Conservation (phyloP, 1,139 yeast genomes). For the Diutina catenulata region DNA sequence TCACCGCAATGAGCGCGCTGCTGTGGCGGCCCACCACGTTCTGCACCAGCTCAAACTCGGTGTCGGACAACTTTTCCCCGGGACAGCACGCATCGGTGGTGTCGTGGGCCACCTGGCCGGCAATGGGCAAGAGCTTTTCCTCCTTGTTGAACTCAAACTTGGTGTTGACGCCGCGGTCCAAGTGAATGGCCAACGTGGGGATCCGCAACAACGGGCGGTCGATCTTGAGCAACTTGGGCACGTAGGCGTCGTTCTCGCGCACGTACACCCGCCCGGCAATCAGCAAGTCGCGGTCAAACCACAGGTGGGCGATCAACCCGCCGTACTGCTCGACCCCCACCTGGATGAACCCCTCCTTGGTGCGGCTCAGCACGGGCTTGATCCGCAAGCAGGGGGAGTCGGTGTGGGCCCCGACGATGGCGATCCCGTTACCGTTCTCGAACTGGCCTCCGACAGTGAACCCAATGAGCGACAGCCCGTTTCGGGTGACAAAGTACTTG, state of each 20-base stretch:
- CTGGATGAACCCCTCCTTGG: constrained; percentile 69
- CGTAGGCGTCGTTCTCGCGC: constrained; percentile 31
- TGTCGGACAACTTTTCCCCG: constrained; percentile 35
- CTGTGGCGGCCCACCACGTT: constrained; percentile 67
- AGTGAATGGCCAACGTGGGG: constrained; percentile 91
- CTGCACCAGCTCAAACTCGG: constrained; percentile 55
- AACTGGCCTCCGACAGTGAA: constrained; percentile 70
- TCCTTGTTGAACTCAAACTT: constrained; percentile 89
- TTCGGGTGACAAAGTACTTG: constrained; percentile 74
- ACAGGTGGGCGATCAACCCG: constrained; percentile 85
- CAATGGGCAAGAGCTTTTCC: constrained; percentile 75
- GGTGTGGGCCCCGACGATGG: constrained; percentile 90
- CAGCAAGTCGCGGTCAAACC: constrained; percentile 90
- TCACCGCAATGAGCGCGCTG: constrained; percentile 49
- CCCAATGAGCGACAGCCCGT: constrained; percentile 80
- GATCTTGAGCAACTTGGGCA: constrained; percentile 64
- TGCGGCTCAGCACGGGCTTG: constrained; percentile 76
- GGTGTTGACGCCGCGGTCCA: constrained; percentile 62
- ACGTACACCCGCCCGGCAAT: constrained; percentile 88
- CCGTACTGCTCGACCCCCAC: constrained; percentile 94
- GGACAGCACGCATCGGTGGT: constrained; percentile 30
- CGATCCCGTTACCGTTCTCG: constrained; percentile 71
- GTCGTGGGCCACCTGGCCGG: constrained; percentile 46
- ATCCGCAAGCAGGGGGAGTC: constrained; percentile 90
- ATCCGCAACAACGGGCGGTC: constrained; percentile 79